Base-by-base conservation (phyloP, 1,284 basidiomycete species). In the Pyrrhoderma lamaoense region DNA sequence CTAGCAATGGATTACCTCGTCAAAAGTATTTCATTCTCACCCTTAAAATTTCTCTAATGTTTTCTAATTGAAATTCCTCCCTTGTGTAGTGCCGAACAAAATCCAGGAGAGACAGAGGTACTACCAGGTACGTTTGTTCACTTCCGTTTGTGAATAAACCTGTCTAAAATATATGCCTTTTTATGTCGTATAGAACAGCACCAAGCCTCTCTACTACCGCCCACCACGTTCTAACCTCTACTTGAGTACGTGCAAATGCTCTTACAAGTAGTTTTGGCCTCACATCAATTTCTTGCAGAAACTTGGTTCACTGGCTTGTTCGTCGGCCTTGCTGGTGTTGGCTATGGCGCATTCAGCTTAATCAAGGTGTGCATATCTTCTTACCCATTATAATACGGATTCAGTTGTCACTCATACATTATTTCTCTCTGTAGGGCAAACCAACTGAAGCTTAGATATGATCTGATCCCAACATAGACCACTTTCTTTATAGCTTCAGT, bases 21-120 rank as follows among this genome's bases (percentile, higher is more conserved):
- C 34, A 57, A 61, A 40, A 51, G 56, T 57, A 42, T 27, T 64
- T 67, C 66, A 66, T 19, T 55, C 45, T 16, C 23, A 25, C 23
- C 40, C 40, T 14, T n/a, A 42, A 47, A 37, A 31, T 43, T 48
- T 46, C 18, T 40, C 49, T 54, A 42, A 47, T 25, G 7, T 27
- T 57, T 43, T n/a, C n/a, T n/a, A n/a, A n/a, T n/a, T n/a, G n/a
- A n/a, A n/a, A n/a, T n/a, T n/a, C n/a, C n/a, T n/a, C n/a, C n/a
- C n/a, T 31, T 57, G 50, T 59, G 39, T 61, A 85, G 86, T 73
- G 56, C 79, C 77, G 56, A 85, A 89, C 72, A 65, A 62, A 52
- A 73, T 86, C 56, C 63, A 77, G 46, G 76, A 82, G 68, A 80
- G 67, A 64, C 85, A 89, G 68, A 77, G 68, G 67, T 55, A 63